phyloP scores from a whole-genome alignment of 192 early-diverging fungal genomes.

The Entophlyctis helioformis region DNA sequence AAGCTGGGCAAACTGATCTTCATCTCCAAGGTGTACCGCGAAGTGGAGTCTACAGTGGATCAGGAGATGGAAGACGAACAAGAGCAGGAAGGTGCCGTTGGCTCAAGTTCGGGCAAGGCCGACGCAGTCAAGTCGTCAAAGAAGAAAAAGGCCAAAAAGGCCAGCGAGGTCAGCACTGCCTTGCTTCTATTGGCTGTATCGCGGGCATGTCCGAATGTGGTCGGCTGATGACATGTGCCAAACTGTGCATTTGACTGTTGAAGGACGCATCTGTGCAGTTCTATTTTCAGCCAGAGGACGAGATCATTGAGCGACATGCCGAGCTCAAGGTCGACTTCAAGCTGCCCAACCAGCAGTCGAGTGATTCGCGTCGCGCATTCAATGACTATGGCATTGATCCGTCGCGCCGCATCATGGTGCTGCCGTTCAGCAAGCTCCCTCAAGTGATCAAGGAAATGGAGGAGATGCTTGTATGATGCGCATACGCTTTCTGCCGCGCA shows the following conservation, averaged over 20 bases:
- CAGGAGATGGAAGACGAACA: constrained; percentile 42
- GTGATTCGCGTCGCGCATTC: constrained; percentile 72
- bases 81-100: too few relatives aligned
- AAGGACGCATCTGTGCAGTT: constrained; percentile 11
- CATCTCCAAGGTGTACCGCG: constrained; percentile 69
- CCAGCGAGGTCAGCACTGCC: background rate
- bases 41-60: constrained; percentile 50
- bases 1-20: constrained; percentile 73
- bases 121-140: constrained; percentile 7
- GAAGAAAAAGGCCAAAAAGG: constrained; percentile 16
- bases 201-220: too few relatives aligned
- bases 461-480: too few relatives aligned
- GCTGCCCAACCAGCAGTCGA: constrained; percentile 55
- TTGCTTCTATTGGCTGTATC: background rate
- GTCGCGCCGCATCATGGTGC: constrained; percentile 49
- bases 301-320: constrained; percentile 68
- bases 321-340: constrained; percentile 69
- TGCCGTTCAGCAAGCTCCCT: constrained; percentile 43
- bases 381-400: constrained; percentile 76
- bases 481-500: too few relatives aligned
- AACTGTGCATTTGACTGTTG: background rate
- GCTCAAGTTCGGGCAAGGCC: constrained; percentile 21
- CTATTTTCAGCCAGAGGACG: constrained; percentile 89
- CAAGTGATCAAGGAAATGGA: constrained; percentile 34
- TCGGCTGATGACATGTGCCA: too few relatives aligned